Percentiles rank a stretch among this genome's conserved stretches.
Conservation (phyloP, 2,329 filamentous ascomycete genomes). For the Penicillium sp. region DNA sequence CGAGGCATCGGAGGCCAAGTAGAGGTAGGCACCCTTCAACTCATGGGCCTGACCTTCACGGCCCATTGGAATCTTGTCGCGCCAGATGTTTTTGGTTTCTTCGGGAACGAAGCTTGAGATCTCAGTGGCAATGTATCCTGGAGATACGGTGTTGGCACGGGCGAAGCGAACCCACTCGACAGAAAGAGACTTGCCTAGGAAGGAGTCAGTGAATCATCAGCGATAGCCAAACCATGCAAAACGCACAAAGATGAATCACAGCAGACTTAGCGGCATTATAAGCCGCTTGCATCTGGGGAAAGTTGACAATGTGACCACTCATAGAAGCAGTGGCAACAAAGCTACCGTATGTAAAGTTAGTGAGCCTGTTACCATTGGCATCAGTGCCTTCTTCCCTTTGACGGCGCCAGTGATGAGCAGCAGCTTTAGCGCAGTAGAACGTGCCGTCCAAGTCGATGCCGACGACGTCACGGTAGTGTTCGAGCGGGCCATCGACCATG, state of each 20-base stretch:
- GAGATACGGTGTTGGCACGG: conserved; percentile 70
- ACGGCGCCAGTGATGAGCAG: conserved; percentile 68
- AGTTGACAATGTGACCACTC: conserved; percentile 75
- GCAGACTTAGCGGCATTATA: conserved; percentile 75
- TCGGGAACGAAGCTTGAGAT: conserved; percentile 65
- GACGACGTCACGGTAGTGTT: conserved; percentile 68
- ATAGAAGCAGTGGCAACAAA: conserved; percentile 80
- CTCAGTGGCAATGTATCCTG: conserved; percentile 75
- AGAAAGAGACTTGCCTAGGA: conserved; percentile 65
- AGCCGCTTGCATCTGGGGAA: conserved; percentile 71
- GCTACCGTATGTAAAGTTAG: conserved; percentile 64
- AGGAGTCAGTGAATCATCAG: conserved; percentile 10
- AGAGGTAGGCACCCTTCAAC: conserved; percentile 80
- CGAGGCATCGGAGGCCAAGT: conserved; percentile 78
- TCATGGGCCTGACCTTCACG: conserved; percentile 71
- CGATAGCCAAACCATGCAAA: not conserved
- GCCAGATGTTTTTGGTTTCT: conserved; percentile 72
- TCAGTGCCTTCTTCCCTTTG: conserved; percentile 70
- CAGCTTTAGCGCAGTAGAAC: conserved; percentile 74
- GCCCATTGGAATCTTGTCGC: conserved; percentile 78
- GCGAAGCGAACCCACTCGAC: conserved; percentile 78
- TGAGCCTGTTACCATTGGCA: conserved; percentile 61
- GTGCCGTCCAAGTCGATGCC: conserved; percentile 73
- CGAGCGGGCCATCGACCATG: conserved; percentile 65
- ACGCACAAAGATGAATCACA: conserved; percentile 50